phyloP scores from a whole-genome alignment of 441 rosid species.

The Pelargonium fulgidum region DNA sequence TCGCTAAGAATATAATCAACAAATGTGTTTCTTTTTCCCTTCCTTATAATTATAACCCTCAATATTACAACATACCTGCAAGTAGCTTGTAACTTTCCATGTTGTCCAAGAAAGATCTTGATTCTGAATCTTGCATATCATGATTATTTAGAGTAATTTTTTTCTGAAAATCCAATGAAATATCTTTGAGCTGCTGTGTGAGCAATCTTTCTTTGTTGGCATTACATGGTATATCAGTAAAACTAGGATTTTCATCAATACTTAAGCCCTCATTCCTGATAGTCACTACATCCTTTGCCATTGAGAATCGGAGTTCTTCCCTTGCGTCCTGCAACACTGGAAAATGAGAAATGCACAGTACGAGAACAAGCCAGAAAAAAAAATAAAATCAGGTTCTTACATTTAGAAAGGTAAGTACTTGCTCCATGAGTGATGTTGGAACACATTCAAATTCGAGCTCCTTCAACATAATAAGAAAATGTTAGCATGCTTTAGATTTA shows the following conservation, averaged over 20 bases:
- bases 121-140: constrained; percentile 49
- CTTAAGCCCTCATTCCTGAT: constrained; percentile 75
- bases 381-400: constrained; percentile 35
- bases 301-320: constrained; percentile 84
- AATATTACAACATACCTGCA: constrained; percentile 40
- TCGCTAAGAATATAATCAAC: neutral
- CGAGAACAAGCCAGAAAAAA: constrained; percentile 14
- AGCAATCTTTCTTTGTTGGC: constrained; percentile 26
- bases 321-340: constrained; percentile 60
- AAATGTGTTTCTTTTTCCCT: neutral
- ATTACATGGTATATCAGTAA: constrained; percentile 22
- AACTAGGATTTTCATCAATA: constrained; percentile 34
- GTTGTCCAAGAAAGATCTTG: constrained; percentile 39
- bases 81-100: constrained; percentile 49
- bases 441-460: constrained; percentile 89
- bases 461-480: constrained; percentile 35
- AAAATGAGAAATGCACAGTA: constrained; percentile 23
- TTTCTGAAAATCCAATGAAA: constrained; percentile 67
- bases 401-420: constrained; percentile 72
- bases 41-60: neutral
- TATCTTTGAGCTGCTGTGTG: constrained; percentile 28
- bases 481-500: constrained; percentile 5
- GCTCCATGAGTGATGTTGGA: constrained; percentile 89
- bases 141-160: constrained; percentile 62
- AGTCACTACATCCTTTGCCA: constrained; percentile 78